Evolutionary conservation across 495 filamentous ascomycete species (phyloP).

Genomic region (Immersiella caudata): DNA sequence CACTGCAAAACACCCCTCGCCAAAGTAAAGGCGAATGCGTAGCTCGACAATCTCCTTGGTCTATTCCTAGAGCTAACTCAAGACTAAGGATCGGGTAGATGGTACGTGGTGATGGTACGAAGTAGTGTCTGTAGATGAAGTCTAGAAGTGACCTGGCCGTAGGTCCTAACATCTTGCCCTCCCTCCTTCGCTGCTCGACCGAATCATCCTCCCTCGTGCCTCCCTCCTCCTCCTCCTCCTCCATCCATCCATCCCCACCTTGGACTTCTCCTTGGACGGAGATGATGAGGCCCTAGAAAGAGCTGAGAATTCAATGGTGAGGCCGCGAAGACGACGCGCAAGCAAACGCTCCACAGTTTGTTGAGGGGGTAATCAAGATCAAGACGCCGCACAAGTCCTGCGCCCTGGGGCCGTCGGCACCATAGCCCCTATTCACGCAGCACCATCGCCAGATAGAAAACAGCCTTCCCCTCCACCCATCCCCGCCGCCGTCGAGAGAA

Average conservation of each 20-base stretch:
- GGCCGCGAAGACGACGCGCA: neutral
- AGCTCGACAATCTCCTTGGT: neutral
- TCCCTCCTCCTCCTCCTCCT: neutral
- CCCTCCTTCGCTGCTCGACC: neutral
- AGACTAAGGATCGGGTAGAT: slow-evolving; percentile 1
- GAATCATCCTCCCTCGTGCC: neutral
- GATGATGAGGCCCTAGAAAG: slow-evolving; percentile 2
- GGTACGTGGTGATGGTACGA: slow-evolving; percentile 4
- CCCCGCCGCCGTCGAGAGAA: slow-evolving; percentile 4
- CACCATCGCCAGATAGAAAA: slow-evolving; percentile 8
- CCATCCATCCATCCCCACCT: neutral
- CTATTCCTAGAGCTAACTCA: neutral
- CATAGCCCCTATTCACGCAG: neutral
- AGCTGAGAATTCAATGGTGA: neutral
- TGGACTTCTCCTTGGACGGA: slow-evolving; percentile 4
- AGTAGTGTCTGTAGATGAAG: slow-evolving; percentile 9
- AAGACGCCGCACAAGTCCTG: neutral
- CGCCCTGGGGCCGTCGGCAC: neutral
- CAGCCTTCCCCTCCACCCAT: neutral
- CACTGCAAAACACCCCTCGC: neutral
- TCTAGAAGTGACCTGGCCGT: slow-evolving; percentile 4
- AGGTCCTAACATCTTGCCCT: neutral
- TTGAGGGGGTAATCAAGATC: neutral
- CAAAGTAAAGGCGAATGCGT: neutral
- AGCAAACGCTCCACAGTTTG: neutral